Evolutionary conservation across 306 rosid genomes (phyloP), one percentile per base, ranked within the genome.

Genomic region (Adenanthera pavonina): DNA sequence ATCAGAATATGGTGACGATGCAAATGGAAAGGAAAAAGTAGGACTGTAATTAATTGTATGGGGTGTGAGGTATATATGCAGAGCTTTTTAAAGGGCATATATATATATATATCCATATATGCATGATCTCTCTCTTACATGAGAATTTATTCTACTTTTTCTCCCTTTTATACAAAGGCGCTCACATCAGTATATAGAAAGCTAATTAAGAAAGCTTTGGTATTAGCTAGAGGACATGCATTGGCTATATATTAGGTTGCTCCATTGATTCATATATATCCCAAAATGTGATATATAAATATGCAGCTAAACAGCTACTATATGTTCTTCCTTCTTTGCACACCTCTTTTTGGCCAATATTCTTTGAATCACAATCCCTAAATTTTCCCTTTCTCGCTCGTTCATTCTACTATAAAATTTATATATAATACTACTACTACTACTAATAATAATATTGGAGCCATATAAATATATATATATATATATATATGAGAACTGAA

Each of bases 91-190:
- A 65, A 49, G 47, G 6, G 6, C 7, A 41, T n/a, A n/a, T n/a
- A n/a, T n/a, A n/a, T n/a, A n/a, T n/a, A n/a, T n/a, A n/a, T n/a
- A n/a, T n/a, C n/a, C n/a, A n/a, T n/a, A n/a, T n/a, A n/a, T n/a
- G n/a, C n/a, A 57, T 57, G 17, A 34, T 13, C 33, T 19, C 77
- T 5, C 77, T 69, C 66, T 75, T 52, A 30, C 47, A 17, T 48
- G 16, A 73, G 78, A 85, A 81, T 81, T 65, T 72, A 74, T 77
- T 85, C 82, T 65, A 4, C 56, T 74, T 80, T 57, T 57, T 57
- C 2, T 2, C 33, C 35, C 8, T n/a, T 38, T 68, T 40, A 38
- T 67, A 6, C 3, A 8, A 40, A 3, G 52, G 17, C 52, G 13
- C 73, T 41, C 35, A 68, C 44, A 5, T 67, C 51, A 53, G 9